Percentiles rank a stretch among this genome's conserved stretches.
Conservation (phyloP, 2,329 filamentous ascomycete genomes). For the Colletotrichum orchidophilum region DNA sequence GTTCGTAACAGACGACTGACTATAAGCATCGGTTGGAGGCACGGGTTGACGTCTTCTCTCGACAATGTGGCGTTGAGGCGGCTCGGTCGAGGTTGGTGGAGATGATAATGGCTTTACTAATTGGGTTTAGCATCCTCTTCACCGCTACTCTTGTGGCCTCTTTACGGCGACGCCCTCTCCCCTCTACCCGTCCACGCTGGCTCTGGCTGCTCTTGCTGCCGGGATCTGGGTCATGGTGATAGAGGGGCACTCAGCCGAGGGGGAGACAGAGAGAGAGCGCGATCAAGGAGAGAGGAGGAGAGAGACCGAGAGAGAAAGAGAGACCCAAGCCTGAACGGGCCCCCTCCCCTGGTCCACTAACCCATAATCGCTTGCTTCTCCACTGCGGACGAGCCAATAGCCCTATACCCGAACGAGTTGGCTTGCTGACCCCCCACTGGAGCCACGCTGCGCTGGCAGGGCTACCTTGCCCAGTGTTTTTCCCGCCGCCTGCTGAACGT, state of each 20-base stretch:
- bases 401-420: constrained; percentile 27
- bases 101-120: constrained; percentile 29
- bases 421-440: constrained; percentile 31
- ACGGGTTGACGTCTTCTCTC: constrained; percentile 1
- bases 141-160: constrained; percentile 37
- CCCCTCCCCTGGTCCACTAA: constrained; percentile 11
- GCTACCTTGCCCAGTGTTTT: constrained; percentile 27
- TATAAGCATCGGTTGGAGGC: not conserved
- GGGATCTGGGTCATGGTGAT: constrained; percentile 5
- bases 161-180: constrained; percentile 36
- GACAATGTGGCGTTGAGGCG: constrained; percentile 33
- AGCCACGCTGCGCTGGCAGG: constrained; percentile 30
- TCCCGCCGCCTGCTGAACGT: constrained; percentile 26
- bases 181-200: not conserved
- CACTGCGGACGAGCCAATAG: constrained; percentile 23
- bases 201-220: not conserved
- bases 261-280: not conserved
- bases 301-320: too few species aligned
- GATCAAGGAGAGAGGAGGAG: not conserved
- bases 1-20: not conserved
- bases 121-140: constrained; percentile 34
- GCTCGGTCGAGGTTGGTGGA: constrained; percentile 26
- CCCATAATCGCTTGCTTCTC: constrained; percentile 26
- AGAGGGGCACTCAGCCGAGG: not conserved
- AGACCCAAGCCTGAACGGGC: constrained; percentile 19